phyloP scores from a whole-genome alignment of 768 basidiomycete genomes.

The Clitopilus hobsonii region DNA sequence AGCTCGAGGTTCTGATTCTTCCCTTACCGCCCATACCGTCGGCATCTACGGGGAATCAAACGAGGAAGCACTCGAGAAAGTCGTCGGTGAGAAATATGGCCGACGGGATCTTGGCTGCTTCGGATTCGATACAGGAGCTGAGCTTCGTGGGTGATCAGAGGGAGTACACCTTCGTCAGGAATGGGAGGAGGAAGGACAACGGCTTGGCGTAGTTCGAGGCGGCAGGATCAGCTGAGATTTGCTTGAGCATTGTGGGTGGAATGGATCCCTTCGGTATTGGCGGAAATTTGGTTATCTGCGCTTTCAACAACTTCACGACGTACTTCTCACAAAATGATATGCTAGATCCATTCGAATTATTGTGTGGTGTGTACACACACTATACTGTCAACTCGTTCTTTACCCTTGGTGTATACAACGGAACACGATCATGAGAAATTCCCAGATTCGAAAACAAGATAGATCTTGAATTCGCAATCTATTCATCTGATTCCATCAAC shows the following conservation, averaged over 20 bases:
- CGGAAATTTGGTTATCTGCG: too few relatives aligned
- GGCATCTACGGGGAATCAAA: neutral
- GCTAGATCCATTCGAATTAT: too few relatives aligned
- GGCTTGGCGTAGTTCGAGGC: neutral
- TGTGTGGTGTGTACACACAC: too few relatives aligned
- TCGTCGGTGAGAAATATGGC: neutral
- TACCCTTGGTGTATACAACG: too few relatives aligned
- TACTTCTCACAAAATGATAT: too few relatives aligned
- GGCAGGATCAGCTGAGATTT: neutral
- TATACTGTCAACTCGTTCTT: too few relatives aligned
- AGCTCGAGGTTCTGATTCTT: neutral
- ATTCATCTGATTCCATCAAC: neutral
- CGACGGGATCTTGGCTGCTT: neutral
- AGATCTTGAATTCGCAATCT: neutral
- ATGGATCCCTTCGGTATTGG: too few relatives aligned
- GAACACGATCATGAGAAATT: too few relatives aligned
- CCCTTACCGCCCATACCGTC: neutral
- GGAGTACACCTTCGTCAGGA: neutral
- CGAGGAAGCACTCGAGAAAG: neutral
- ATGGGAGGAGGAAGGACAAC: neutral
- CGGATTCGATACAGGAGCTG: neutral
- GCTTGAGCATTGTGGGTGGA: neutral
- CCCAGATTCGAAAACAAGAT: too few relatives aligned
- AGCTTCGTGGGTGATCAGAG: neutral
- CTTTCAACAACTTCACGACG: too few relatives aligned